Conservation (phyloP, 495 filamentous ascomycete species). For the Umbilicaria muhlenbergii region DNA sequence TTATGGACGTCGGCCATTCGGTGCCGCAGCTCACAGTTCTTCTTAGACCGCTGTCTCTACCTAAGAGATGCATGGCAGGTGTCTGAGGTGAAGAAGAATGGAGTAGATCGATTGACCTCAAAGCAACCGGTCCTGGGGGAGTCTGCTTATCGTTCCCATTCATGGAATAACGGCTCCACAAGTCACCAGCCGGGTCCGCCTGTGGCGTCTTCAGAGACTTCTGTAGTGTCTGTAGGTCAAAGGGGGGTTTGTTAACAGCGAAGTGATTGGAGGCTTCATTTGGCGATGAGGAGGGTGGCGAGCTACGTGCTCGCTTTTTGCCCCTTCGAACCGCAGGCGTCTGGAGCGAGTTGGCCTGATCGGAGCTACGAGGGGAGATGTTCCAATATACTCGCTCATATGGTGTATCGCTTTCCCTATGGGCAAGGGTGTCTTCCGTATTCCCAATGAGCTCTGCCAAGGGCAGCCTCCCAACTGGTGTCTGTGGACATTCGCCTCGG, state of each 20-base stretch:
- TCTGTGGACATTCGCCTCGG: conserved; percentile 42
- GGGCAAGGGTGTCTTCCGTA: conserved; percentile 37
- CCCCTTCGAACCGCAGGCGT: conserved; percentile 34
- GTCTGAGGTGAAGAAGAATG: conserved; percentile 55
- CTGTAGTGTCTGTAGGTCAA: conserved; percentile 36
- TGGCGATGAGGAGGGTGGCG: conserved; percentile 62
- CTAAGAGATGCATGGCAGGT: conserved; percentile 23
- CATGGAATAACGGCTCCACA: conserved; percentile 61
- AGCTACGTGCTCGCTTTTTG: conserved; percentile 64
- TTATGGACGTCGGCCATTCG: conserved; percentile 37
- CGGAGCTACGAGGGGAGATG: conserved; percentile 32
- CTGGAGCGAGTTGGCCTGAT: conserved; percentile 23
- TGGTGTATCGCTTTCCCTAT: conserved; percentile 36
- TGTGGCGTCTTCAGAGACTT: conserved; percentile 55
- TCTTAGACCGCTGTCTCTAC: conserved; percentile 36
- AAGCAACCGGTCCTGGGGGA: conserved; percentile 23
- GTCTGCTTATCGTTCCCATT: conserved; percentile 14
- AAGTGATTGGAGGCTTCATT: conserved; percentile 27
- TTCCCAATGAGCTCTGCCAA: conserved; percentile 70
- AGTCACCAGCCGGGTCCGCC: conserved; percentile 64
- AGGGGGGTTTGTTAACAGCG: conserved; percentile 24
- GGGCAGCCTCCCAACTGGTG: conserved; percentile 58
- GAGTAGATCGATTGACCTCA: conserved; percentile 46
- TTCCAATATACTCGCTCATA: conserved; percentile 67
- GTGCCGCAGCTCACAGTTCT: conserved; percentile 61